Base-by-base conservation (phyloP, 2,329 filamentous ascomycete genomes). In the Aspergillus brunneoviolaceus region DNA sequence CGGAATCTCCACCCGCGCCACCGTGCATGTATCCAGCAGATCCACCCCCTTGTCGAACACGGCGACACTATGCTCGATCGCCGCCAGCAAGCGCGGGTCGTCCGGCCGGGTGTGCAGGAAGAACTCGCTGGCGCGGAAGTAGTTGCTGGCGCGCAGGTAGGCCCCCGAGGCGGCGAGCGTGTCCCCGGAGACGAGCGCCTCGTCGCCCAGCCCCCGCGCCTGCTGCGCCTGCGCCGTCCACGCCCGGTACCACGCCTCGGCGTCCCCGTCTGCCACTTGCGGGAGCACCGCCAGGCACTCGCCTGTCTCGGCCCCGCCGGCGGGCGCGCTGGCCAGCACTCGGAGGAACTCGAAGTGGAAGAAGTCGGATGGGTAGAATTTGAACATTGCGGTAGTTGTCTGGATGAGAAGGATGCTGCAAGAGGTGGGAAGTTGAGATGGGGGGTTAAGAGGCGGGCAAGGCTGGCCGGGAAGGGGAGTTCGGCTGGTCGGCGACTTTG, bases 281-380 rank as follows among this genome's bases (percentile, higher is more conserved):
- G 60, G 10, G 65, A 69, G 1, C 69, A 77, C 76, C 29, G 75
- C 72, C 4, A 81, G 72, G 12, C 66, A 72, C 58, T 82, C 80
- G 23, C 70, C 77, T 2, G 77, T 67, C 5, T 81, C 79, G 55
- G 67, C 68, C 0, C 79, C 80, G 3, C 71, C 72, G 14, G 63
- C 65, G 0, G 71, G 67, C 0, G 77, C 70, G 2, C 65, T 76
- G 49, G 72, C 75, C 5, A 81, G 72, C 25, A 82, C 52, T 5
- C 80, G 76, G 12, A 78, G 52, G 4, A 70, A 64, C 63, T 82
- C 79, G 61, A 82, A 81, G 63, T 81, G 68, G 71, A 78, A 80
- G 58, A 79, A 79, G 21, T 57, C 52, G 5, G 66, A 35, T 47
- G 62, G 57, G 62, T 75, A 76, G 53, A 76, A 66, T 51, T 66